Evolutionary conservation across 805 yeast genomes (phyloP).

Genomic region (Cephaloascus fragrans): DNA sequence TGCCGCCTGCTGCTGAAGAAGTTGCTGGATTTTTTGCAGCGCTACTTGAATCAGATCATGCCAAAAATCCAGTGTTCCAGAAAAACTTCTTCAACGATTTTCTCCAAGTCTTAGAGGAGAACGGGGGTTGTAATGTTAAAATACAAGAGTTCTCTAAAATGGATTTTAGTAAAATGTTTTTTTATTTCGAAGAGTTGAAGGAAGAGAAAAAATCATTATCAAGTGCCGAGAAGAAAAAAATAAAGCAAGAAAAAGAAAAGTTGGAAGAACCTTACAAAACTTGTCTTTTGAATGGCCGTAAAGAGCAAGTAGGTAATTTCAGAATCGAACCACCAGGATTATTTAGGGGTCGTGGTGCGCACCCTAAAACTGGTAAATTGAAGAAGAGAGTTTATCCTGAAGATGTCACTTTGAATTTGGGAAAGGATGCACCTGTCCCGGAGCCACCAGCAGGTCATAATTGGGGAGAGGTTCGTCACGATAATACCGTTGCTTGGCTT

Average conservation of each 20-base stretch:
- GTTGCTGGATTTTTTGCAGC: constrained; percentile 95
- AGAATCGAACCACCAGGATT: constrained; percentile 94
- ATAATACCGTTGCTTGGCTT: constrained; percentile 87
- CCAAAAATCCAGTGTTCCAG: constrained; percentile 76
- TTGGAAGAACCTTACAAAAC: constrained; percentile 73
- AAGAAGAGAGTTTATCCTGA: constrained; percentile 85
- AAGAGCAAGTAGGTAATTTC: constrained; percentile 89
- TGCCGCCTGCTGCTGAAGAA: constrained; percentile 84
- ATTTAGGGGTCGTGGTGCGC: constrained; percentile 94
- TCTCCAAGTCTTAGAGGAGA: constrained; percentile 51
- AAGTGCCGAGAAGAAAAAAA: constrained; percentile 62
- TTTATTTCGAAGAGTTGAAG: constrained; percentile 57
- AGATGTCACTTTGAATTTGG: constrained; percentile 76
- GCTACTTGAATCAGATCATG: constrained; percentile 80
- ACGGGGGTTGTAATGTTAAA: constrained; percentile 52
- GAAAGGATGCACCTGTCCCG: constrained; percentile 66
- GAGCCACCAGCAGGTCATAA: constrained; percentile 76
- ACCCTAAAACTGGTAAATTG: constrained; percentile 89
- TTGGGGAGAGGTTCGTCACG: constrained; percentile 89
- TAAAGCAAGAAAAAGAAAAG: constrained; percentile 65
- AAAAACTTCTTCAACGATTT: constrained; percentile 84
- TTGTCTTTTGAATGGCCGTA: constrained; percentile 78
- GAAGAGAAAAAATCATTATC: constrained; percentile 64
- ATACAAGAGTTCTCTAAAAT: constrained; percentile 55
- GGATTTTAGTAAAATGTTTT: constrained; percentile 70